Conservation (phyloP, 306 rosid genomes). For the Acacia crassicarpa region DNA sequence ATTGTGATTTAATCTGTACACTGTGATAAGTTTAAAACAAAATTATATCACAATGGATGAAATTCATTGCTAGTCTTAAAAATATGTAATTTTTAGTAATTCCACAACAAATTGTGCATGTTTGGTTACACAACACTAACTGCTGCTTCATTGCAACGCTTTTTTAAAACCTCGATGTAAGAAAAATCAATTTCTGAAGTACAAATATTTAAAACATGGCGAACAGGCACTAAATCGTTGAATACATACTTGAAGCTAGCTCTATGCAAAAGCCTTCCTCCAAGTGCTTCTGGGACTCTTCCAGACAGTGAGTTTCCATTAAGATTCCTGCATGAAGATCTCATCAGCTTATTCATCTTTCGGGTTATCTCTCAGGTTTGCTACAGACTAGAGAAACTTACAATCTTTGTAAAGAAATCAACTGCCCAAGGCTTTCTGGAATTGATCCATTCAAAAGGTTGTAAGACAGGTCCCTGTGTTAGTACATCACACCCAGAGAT, state of each 20-base stretch:
- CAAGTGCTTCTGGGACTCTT: slow-evolving; percentile 78
- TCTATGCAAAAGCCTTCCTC: slow-evolving; percentile 90
- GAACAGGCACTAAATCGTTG: not conserved
- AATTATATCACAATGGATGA: not conserved
- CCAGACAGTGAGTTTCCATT: slow-evolving; percentile 82
- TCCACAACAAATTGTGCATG: not conserved
- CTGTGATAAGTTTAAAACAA: not conserved
- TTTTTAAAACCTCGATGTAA: not conserved
- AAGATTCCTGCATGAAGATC: slow-evolving; percentile 67
- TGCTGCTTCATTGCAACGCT: not conserved
- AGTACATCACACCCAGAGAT: slow-evolving; percentile 31
- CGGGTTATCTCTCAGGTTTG: slow-evolving; percentile 1
- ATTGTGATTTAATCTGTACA: not conserved
- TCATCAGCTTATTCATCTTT: slow-evolving; percentile 16
- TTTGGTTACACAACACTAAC: not conserved
- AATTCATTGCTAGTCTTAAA: not conserved
- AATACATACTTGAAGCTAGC: slow-evolving; percentile 94
- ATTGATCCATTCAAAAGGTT: slow-evolving; percentile 84
- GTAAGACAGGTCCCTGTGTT: slow-evolving; percentile 84
- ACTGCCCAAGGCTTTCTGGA: slow-evolving; percentile 89
- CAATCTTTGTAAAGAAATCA: slow-evolving; percentile 68
- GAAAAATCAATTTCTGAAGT: not conserved
- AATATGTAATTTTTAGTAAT: not conserved
- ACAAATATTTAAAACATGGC: not conserved
- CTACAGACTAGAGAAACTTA: slow-evolving; percentile 46